Evolutionary conservation across 345 rosid species (phyloP).

Genomic region (Cardiospermum halicacabum): DNA sequence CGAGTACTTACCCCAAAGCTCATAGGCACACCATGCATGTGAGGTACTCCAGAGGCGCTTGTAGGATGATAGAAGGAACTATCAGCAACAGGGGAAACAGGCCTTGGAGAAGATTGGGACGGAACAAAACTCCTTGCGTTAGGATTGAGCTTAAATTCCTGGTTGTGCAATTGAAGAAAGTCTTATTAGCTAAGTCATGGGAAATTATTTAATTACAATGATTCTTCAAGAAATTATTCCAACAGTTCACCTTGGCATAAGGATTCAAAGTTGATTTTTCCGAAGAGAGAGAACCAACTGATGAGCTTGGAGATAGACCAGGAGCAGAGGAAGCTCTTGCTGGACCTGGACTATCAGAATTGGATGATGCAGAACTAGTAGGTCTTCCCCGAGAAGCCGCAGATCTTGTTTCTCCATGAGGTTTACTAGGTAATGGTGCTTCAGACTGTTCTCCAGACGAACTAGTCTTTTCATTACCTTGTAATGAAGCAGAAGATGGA

Average conservation of each 20-base stretch:
- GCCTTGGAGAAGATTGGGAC: constrained; percentile 49
- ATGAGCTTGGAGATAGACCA: constrained; percentile 76
- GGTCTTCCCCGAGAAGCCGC: constrained; percentile 43
- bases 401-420: constrained; percentile 32
- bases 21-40: constrained; percentile 67
- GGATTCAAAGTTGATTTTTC: constrained; percentile 79
- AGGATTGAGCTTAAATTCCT: constrained; percentile 96
- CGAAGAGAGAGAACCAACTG: constrained; percentile 70
- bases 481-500: constrained; percentile 28
- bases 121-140: constrained; percentile 85
- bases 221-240: not conserved
- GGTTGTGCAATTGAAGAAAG: constrained; percentile 16
- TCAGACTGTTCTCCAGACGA: constrained; percentile 40
- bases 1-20: constrained; percentile 62
- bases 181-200: not conserved
- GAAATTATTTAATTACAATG: not conserved
- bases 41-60: constrained; percentile 41
- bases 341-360: constrained; percentile 42
- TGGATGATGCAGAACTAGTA: constrained; percentile 57
- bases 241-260: constrained; percentile 66
- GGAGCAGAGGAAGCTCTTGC: constrained; percentile 44
- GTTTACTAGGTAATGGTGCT: constrained; percentile 32
- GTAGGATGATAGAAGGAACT: constrained; percentile 60
- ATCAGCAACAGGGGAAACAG: constrained; percentile 60
- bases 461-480: constrained; percentile 37